Evolutionary conservation across 1,284 basidiomycete genomes (phyloP), one percentile per base, ranked within the genome.

Genomic region (Sporisorium exsertum): DNA sequence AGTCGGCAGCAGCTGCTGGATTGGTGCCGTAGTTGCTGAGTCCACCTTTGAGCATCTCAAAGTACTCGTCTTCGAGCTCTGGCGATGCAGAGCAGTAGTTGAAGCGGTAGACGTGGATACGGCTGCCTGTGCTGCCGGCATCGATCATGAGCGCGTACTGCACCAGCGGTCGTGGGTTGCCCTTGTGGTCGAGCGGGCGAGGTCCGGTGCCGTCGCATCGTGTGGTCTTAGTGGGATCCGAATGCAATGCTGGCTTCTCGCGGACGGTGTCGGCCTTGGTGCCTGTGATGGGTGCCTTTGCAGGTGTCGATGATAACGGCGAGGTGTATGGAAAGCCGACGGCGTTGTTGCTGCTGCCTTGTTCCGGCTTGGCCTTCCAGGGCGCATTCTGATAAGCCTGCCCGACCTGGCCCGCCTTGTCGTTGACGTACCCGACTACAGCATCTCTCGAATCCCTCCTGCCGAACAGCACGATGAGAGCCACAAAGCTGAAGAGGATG

Each of bases 81-180:
- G 95, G 92, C 46, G 81, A 74, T 20, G 73, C 35, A 0, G 50
- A 45, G 64, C 82, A 81, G 6, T 92, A 82, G 73, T 85, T 85
- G 76, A 85, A 85, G 64, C 80, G 97, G 91, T 98, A 98, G 27
- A 98, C 90, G 88, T 99, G 96, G 81, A 99, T 95, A 18, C 96
- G 91, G 1, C 95, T 97, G 22, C 96, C 96, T 0, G 95, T 97
- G 42, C 95, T 97, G 18, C 96, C 97, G 0, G 97, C 96, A 85
- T 99, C 96, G 86, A 99, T 94, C 91, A 98, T 97, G 81, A 99
- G 90, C 0, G 94, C 95, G 86, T 93, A 99, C 86, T 97, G 94
- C 18, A 85, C 81, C 24, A 82, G 49, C 5, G 81, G 83, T n/a
- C 81, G 65, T 4, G 64, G 70, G 27, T 61, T 64, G 55, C 81